Evolutionary conservation across 108 stramenopile genomes (phyloP).

Genomic region (Skeletonema costatum): DNA sequence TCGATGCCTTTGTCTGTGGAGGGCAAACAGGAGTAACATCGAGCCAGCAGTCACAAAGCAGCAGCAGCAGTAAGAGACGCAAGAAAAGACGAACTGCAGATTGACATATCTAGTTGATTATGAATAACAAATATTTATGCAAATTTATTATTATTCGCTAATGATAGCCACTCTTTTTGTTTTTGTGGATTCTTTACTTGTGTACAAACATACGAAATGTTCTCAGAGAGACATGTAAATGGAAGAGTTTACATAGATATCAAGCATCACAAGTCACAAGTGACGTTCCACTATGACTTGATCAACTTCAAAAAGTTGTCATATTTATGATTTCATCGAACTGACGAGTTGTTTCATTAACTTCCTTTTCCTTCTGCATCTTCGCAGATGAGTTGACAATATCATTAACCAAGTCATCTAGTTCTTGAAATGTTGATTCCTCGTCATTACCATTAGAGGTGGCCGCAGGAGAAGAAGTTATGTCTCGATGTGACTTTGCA

Average conservation of each 20-base stretch:
- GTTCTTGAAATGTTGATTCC: neutral
- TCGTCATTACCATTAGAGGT: too few species aligned
- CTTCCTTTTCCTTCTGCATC: neutral
- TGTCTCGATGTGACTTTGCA: neutral
- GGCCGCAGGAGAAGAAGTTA: neutral
- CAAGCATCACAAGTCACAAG: neutral
- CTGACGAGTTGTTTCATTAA: neutral
- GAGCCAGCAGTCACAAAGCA: neutral
- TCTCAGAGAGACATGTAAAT: too few species aligned
- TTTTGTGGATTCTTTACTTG: too few species aligned
- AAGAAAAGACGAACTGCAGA: slow-evolving; percentile 19
- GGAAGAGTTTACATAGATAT: too few species aligned
- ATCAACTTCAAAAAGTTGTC: neutral
- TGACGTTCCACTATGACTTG: neutral
- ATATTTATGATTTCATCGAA: neutral
- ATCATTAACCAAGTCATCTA: neutral
- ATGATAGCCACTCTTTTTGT: neutral
- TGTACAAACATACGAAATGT: too few species aligned
- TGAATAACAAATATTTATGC: neutral
- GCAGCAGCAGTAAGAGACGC: neutral
- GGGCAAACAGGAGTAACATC: neutral
- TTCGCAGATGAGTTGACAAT: neutral
- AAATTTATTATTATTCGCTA: neutral
- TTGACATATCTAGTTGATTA: neutral
- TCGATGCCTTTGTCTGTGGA: neutral